phyloP scores from a whole-genome alignment of 768 basidiomycete genomes.

The Solioccasus polychromus region DNA sequence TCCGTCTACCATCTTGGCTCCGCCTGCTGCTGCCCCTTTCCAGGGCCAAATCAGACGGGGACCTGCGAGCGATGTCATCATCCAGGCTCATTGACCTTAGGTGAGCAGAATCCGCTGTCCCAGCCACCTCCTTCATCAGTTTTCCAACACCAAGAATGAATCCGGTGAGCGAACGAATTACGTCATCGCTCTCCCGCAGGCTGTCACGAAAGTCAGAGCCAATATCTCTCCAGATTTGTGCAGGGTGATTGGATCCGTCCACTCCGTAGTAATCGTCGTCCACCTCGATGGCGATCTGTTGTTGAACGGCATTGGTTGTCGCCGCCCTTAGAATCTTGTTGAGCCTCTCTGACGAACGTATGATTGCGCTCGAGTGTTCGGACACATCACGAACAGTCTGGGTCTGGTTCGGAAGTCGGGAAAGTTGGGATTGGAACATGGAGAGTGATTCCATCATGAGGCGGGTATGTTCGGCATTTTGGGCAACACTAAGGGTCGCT shows the following conservation, averaged over 20 bases:
- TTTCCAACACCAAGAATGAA: conserved; percentile 74
- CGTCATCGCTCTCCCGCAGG: conserved; percentile 70
- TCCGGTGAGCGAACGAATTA: conserved; percentile 72
- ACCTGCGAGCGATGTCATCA: conserved; percentile 41
- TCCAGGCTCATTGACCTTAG: conserved; percentile 55
- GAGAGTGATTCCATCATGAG: conserved; percentile 67
- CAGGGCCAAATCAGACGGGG: conserved; percentile 33
- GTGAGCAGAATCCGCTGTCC: conserved; percentile 31
- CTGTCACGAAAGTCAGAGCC: conserved; percentile 73
- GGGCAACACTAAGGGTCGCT: conserved; percentile 13
- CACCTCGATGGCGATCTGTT: conserved; percentile 76
- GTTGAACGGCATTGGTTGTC: conserved; percentile 60
- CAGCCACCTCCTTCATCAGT: conserved; percentile 55
- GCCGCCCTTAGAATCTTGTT: conserved; percentile 58
- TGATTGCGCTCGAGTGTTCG: conserved; percentile 60
- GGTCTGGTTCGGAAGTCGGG: conserved; percentile 49
- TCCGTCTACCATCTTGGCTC: conserved; percentile 56
- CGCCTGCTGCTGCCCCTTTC: conserved; percentile 41
- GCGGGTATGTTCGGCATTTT: conserved; percentile 57
- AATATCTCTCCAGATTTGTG: conserved; percentile 64
- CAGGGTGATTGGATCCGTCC: conserved; percentile 36
- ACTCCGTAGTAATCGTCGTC: conserved; percentile 38
- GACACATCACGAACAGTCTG: conserved; percentile 51
- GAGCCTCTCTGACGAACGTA: conserved; percentile 62
- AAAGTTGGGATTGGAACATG: conserved; percentile 67